Base-by-base conservation (phyloP, 192 early-diverging fungal species). In the Gonapodya prolifera region DNA sequence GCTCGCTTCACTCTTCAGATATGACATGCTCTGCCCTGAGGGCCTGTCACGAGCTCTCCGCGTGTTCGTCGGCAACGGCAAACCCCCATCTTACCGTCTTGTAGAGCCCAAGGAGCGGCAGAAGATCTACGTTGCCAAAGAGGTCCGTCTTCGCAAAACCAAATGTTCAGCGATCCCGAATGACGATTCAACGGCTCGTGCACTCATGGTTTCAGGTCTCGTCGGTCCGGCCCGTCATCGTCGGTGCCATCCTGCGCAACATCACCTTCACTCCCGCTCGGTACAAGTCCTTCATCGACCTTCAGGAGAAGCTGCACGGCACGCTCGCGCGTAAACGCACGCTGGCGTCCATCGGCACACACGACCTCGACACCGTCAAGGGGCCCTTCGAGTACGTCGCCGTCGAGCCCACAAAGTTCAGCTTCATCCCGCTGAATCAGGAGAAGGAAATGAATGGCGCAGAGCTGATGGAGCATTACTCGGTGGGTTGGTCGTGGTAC, bases 271-370 rank as follows among this genome's bases (percentile, higher is more conserved):
- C 89, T 30, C 83, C 92, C 74, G 89, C 88, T 76, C 86, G 87
- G 78, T 98, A 99, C 86, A 87, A 96, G 82, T 93, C 91, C 79
- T 98, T 99, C 85, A 99, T 99, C 78, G 96, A 98, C 77, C 85
- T 98, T 69, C 98, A 99, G 84, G 96, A 98, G 80, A 99, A 98
- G 88, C 90, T 99, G 70, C 96, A 99, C 87, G 91, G 91, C 82
- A 99, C 96, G 85, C 91, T 99, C 78, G 96, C 96, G 89, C 85
- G 92, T 80, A 96, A 94, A 85, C 91, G 98, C 78, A 95, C 91
- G 23, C 85, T 99, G 75, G 98, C 94, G 13, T 92, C 96, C 2
- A 97, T 99, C 77, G 96, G 98, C 71, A 99, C 98, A 18, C 98
- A 99, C 77, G 98, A 99, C 83, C 85, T 99, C 73, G 95, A 96